Evolutionary conservation across 352 stramenopile species (phyloP), one percentile per base, ranked within the genome.

Genomic region (Phytopythium helicoides): DNA sequence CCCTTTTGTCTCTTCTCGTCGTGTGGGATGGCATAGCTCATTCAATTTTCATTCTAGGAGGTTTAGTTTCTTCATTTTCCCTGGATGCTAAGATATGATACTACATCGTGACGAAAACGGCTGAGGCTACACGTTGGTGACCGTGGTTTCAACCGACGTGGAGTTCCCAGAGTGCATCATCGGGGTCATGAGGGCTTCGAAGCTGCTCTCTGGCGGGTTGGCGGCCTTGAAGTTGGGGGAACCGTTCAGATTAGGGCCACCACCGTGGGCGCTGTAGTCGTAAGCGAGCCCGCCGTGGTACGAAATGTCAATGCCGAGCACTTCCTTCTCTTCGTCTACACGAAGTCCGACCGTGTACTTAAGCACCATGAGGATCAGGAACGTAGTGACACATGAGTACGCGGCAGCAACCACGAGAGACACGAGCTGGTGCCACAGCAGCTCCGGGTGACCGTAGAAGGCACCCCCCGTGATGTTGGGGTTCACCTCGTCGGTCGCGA

Each of bases 401-500:
- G 45, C 51, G 3, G 52, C 58, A 18, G 56, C 50, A 14, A 63
- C 40, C 15, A 28, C 45, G 9, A 56, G 52, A 33, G 57, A 63
- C 39, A 66, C 60, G 23, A 72, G 33, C 42, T 72, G 63, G 47
- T 72, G 59, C 54, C 38, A 56, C 5, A 72, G 44, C 35, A 56
- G 63, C 16, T 54, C 52, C 19, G 60, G 19, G 55, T 68, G 55
- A 47, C 63, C 63, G 55, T 72, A 72, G 37, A 72, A 72, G 8
- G 52, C 58, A 22, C 63, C 59, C 42, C 61, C 65, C 9, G 36
- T 22, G 9, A 76, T 54, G 41, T 39, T 42, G 11, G 68, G 66
- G 62, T 78, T 76, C 31, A 75, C 68, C 22, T 53, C 45, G 28
- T 23, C 15, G 15, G 56, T 62, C 14, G 63, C 66, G 26, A 76